These are phyloP conservation scores for Baudoinia panamericana DNA, from an alignment of 495 filamentous ascomycete species.

Conservation along the genomic window DNA sequence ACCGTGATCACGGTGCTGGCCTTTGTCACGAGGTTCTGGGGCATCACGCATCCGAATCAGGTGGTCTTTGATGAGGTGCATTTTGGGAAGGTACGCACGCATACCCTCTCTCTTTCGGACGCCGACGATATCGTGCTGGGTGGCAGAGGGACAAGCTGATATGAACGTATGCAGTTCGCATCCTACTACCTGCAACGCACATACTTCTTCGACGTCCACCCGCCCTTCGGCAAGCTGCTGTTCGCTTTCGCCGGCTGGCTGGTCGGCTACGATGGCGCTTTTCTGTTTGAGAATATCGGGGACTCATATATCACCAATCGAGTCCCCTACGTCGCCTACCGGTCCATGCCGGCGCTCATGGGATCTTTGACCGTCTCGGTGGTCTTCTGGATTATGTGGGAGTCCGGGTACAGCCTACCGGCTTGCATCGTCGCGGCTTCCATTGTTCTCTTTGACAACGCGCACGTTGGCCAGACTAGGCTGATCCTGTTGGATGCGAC, in stretches of 20 bases:
- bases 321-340: constrained; percentile 91
- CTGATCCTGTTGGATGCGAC: constrained; percentile 92
- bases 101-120: too few relatives aligned
- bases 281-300: constrained; percentile 97
- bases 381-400: constrained; percentile 97
- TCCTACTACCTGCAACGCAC: constrained; percentile 95
- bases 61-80: constrained; percentile 99
- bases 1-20: constrained; percentile 65
- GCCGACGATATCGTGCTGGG: background rate
- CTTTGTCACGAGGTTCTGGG: constrained; percentile 87
- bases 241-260: constrained; percentile 95
- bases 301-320: constrained; percentile 96
- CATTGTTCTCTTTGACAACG: constrained; percentile 91
- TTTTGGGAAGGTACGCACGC: constrained; percentile 89
- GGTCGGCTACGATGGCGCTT: constrained; percentile 86
- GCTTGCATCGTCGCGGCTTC: constrained; percentile 78
- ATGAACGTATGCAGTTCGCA: constrained; percentile 51
- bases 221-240: constrained; percentile 82
- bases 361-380: constrained; percentile 90
- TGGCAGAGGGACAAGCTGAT: background rate
- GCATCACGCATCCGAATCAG: constrained; percentile 84
- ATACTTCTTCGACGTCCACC: constrained; percentile 99
- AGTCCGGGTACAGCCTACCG: constrained; percentile 91
- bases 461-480: constrained; percentile 91
- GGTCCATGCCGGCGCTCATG: constrained; percentile 81